Evolutionary conservation across 2,329 filamentous ascomycete species (phyloP), one percentile per base, ranked within the genome.

Genomic region (Sphaceloma murrayae): DNA sequence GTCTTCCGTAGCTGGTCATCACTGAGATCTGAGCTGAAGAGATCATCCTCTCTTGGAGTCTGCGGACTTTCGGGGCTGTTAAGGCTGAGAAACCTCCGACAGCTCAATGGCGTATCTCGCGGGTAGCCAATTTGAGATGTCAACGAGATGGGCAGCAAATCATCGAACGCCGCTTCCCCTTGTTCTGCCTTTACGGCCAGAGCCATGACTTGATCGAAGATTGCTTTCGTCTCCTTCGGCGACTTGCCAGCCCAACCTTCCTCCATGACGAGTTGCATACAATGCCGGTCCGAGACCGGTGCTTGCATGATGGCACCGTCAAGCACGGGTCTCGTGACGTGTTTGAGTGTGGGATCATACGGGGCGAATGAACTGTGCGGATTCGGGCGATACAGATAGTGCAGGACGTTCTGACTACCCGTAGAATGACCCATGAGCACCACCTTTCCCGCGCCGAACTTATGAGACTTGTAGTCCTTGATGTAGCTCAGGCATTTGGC

Each of bases 141-240:
- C 51, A 62, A 34, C 2, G 54, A 44, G 18, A 64, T 48, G 3
- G 62, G 62, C 26, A 65, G 48, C 39, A 64, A 47, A 26, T 50
- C 52, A 17, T 63, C 62, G 13, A 50, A 54, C 0, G 49, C 16
- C 46, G 51, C 46, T 1, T 45, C 27, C 1, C 46, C 49, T 1
- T 50, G 54, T 5, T 59, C 60, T 38, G 57, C 56, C n/a, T n/a
- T n/a, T n/a, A n/a, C n/a, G n/a, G n/a, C n/a, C n/a, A n/a, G n/a
- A 34, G 54, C 51, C 46, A 55, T 45, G n/a, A 55, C 26, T 42
- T 48, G 38, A 10, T 48, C 46, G 26, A 46, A 55, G 26, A 48
- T 43, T 3, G 34, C 45, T 21, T 38, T 49, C 5, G 43, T 42
- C 27, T 53, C 45, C 21, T 27, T 36, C n/a, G 51, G 45, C 8